Evolutionary conservation across 345 rosid genomes (phyloP), one percentile per base, ranked within the genome.

Genomic region (Geranium brycei): DNA sequence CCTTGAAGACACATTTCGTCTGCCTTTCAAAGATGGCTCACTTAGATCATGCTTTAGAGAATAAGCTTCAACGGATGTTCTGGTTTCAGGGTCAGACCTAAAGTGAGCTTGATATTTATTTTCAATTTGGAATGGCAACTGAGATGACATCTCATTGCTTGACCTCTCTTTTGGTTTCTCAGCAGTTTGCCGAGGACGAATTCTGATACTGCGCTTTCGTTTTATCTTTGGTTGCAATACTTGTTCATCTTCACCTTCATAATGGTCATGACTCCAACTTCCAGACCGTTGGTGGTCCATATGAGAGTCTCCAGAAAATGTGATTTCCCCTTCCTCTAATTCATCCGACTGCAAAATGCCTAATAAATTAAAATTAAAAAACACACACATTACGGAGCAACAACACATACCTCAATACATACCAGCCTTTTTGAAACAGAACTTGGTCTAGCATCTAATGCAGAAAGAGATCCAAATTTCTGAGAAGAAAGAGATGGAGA

Each of bases 251-350:
- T 88, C 99, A 64, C 87, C 96, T 79, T 88, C 97, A 31, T 88
- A 96, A 3, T 88, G 95, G 61, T 88, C 97, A 72, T 87, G 95
- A 62, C 81, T 82, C 97, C 92, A 88, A 81, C 93, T 95, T 76
- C 88, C 96, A 66, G 99, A 95, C 70, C 82, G 95, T 72, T 83
- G 96, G 73, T 71, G 92, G 61, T 91, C 97, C 79, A 82, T 63
- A 76, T 87, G 96, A 75, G 97, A 91, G 75, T 91, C 99, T 78
- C 86, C 95, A 19, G 99, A 93, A 47, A 82, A 68, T n/a, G 86
- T 97, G 68, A 95, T 91, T 79, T 95, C 99, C 68, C 99, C 99
- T 68, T 95, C 99, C 78, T 95, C 99, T 56, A 95, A 81, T 55
- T 95, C 99, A 79, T 95, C 95, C 23, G 75, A 68, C 99, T 95